A percentile compares a stretch with the other conserved stretches of the same genome.
phyloP scores from a whole-genome alignment of 2,329 filamentous ascomycete species.

The Apiospora kogelbergensis region DNA sequence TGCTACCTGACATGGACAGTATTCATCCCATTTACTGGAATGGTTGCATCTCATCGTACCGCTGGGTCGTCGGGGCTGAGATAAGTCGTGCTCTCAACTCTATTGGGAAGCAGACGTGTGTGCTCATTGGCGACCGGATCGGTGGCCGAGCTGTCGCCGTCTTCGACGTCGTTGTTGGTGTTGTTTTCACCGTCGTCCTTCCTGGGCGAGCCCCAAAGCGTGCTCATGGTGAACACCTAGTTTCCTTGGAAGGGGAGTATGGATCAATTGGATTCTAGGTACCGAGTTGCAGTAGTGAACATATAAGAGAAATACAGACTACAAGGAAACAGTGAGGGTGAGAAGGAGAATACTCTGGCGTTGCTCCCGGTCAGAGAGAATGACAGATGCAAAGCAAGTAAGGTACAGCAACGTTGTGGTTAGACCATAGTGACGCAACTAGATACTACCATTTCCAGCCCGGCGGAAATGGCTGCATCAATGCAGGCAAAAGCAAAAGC shows the following conservation, averaged over 20 bases:
- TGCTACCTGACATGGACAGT: background rate
- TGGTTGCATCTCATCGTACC: conserved; percentile 47
- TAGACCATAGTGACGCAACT: conserved; percentile 3
- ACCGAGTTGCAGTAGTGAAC: background rate
- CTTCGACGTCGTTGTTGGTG: conserved; percentile 14
- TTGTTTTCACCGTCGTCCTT: conserved; percentile 19
- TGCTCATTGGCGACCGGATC: conserved; percentile 46
- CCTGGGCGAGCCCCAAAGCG: conserved; percentile 27
- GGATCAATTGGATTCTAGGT: background rate
- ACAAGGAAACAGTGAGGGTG: background rate
- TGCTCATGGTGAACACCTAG: conserved; percentile 23
- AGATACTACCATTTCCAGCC: background rate
- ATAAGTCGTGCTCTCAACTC: conserved; percentile 58
- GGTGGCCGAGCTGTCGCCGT: conserved; percentile 19
- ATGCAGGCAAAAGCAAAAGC: background rate
- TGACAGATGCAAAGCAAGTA: background rate
- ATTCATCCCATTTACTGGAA: background rate
- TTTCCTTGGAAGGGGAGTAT: background rate
- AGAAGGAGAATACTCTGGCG: background rate
- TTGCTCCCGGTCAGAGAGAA: background rate
- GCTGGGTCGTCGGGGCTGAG: conserved; percentile 79
- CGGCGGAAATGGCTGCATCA: background rate
- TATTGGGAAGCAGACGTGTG: conserved; percentile 68
- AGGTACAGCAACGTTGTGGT: background rate
- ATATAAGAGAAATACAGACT: background rate